A percentile compares a stretch with the other conserved stretches of the same genome.
phyloP scores from a whole-genome alignment of 805 yeast genomes.

The Cyberlindnera euphorbiae region DNA sequence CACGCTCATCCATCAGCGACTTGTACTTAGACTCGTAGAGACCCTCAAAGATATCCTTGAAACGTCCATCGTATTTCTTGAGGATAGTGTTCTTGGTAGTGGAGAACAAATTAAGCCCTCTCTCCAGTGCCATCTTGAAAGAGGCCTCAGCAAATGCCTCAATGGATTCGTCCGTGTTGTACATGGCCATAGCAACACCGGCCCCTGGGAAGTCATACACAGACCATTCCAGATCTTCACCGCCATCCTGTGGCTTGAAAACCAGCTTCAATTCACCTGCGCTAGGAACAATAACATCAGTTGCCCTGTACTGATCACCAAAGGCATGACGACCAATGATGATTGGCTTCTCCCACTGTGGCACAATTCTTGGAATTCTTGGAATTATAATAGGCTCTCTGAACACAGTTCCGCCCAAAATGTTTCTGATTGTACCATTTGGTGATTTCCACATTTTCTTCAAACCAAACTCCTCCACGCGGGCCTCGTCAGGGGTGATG shows the following conservation, averaged over 20 bases:
- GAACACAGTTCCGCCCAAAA: conserved; percentile 94
- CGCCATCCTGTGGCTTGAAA: conserved; percentile 66
- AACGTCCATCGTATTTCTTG: conserved; percentile 90
- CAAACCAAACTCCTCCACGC: conserved; percentile 84
- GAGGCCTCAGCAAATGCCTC: conserved; percentile 89
- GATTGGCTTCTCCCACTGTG: conserved; percentile 93
- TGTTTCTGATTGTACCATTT: conserved; percentile 94
- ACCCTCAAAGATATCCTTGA: conserved; percentile 87
- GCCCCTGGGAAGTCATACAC: conserved; percentile 67
- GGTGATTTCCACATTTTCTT: conserved; percentile 98
- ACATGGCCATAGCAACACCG: conserved; percentile 85
- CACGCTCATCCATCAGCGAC: conserved; percentile 62
- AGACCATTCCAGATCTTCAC: conserved; percentile 47
- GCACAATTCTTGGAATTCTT: conserved; percentile 79
- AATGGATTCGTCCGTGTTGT: conserved; percentile 91
- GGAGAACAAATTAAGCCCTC: conserved; percentile 75
- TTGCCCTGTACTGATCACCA: conserved; percentile 96
- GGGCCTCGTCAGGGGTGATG: conserved; percentile 95
- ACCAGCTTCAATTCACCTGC: conserved; percentile 78
- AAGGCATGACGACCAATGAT: conserved; percentile 96
- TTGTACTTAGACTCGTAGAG: conserved; percentile 70
- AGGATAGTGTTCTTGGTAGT: conserved; percentile 94
- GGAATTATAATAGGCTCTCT: conserved; percentile 94
- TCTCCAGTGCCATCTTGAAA: conserved; percentile 77
- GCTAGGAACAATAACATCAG: conserved; percentile 73